Base-by-base conservation (phyloP, 2,329 filamentous ascomycete genomes). In the Septoria linicola region DNA sequence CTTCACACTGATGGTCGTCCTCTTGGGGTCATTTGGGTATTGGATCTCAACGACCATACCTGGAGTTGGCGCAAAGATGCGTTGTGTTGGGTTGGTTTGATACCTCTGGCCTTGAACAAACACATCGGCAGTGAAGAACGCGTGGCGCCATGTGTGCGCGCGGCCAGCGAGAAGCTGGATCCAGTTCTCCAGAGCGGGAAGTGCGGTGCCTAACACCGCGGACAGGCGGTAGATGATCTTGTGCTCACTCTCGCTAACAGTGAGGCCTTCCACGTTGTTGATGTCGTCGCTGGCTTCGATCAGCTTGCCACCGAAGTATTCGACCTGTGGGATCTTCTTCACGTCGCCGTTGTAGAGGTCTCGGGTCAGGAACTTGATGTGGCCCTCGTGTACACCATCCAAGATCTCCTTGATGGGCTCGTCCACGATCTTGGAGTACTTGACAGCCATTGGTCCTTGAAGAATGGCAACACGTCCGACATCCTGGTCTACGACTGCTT, bases 371-470 rank as follows among this genome's bases (percentile, higher is more conserved):
- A 79, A 80, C 61, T 85, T 76, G 66, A 99, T 96, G 70, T 99
- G 95, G 35, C 84, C 82, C 49, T 92, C 75, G 73, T 97, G 92
- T 52, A 99, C 88, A 57, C 86, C 84, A 61, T 96, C 91, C 8
- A 99, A 80, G 55, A 99, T 99, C 45, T 95, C 86, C 75, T 96
- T 87, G 70, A 97, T 86, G 0, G 93, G 93, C 76, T 99, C 90
- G 64, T 99, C 90, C 32, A 96, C 81, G 55, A 88, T 80, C 34
- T 81, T 96, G 0, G 91, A 95, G 74, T 90, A 97, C 72, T 86
- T 92, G 65, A 83, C 93, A 49, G 93, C 88, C 74, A 91, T 90
- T 4, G 93, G 93, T 14, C 93, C 95, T 70, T 99, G 93, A 31
- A 99, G 78, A 68, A 99, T 96, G 76, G 91, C 96, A 37, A 91